Percentiles rank a stretch among this genome's conserved stretches.
phyloP scores from a whole-genome alignment of 1,139 yeast genomes.

The Magnusiomyces sp. region DNA sequence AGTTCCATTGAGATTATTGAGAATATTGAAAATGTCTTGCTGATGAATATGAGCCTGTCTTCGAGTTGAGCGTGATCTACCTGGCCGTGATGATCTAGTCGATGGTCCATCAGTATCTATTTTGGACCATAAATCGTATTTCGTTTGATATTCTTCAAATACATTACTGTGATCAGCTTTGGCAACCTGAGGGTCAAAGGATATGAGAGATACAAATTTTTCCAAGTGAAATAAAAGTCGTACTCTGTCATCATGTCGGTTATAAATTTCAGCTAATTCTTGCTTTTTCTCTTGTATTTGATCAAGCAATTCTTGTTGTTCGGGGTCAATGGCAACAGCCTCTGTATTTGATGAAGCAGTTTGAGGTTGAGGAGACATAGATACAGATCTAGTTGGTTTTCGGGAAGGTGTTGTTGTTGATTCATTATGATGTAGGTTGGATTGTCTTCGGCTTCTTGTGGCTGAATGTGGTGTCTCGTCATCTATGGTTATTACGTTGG shows the following conservation, averaged over 20 bases:
- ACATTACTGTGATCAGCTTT: conserved; percentile 37
- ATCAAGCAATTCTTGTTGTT: conserved; percentile 1
- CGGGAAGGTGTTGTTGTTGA: neutral
- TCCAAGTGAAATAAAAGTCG: conserved; percentile 50
- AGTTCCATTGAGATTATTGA: no score
- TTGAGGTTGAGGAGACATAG: neutral
- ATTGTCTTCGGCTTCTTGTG: neutral
- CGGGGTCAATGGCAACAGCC: neutral
- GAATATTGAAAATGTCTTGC: conserved; percentile 12
- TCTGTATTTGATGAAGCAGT: neutral
- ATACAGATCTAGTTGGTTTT: no score
- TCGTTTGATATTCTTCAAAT: conserved; percentile 28
- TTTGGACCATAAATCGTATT: conserved; percentile 35
- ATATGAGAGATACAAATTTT: conserved; percentile 50
- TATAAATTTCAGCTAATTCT: conserved; percentile 29
- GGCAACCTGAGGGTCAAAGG: conserved; percentile 50
- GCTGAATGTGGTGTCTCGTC: neutral
- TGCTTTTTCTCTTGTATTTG: conserved; percentile 12
- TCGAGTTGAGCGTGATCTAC: conserved; percentile 25
- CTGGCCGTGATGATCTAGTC: neutral
- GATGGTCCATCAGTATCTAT: conserved; percentile 18
- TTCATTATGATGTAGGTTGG: neutral
- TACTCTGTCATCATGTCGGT: conserved; percentile 40
- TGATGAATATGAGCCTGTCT: conserved; percentile 23
- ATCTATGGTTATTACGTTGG: no score